A percentile compares a stretch with the other conserved stretches of the same genome.
Conservation (phyloP, 371 early-diverging fungal genomes). For the Phascolomyces articulosus region DNA sequence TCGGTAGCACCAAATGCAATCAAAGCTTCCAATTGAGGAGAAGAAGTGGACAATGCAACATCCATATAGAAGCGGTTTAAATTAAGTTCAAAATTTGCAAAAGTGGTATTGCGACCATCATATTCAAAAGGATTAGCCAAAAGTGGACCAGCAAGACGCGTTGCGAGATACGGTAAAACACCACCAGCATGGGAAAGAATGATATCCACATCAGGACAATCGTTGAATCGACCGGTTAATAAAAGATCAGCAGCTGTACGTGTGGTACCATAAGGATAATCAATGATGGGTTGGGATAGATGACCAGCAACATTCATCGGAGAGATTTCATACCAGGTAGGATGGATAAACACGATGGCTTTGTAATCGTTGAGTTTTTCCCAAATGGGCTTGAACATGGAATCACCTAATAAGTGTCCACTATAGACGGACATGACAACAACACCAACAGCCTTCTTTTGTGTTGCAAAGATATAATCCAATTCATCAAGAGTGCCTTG, state of each 20-base stretch:
- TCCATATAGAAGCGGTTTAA: no score
- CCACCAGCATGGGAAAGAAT: slow-evolving; percentile 12
- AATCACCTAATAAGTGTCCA: slow-evolving; percentile 5
- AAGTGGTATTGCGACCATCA: no score
- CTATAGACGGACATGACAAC: slow-evolving; percentile 7
- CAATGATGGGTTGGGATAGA: slow-evolving; percentile 10
- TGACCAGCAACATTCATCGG: neutral
- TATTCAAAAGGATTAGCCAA: neutral
- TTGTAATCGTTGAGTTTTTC: slow-evolving; percentile 13
- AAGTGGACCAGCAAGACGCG: no score
- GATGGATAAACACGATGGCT: slow-evolving; percentile 17
- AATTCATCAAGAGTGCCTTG: slow-evolving; percentile 14
- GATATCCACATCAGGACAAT: slow-evolving; percentile 11
- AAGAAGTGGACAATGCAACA: no score
- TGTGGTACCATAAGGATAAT: slow-evolving; percentile 17
- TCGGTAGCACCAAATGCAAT: slow-evolving; percentile 1
- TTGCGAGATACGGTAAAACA: no score
- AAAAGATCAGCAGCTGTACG: slow-evolving; percentile 17
- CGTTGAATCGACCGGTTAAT: slow-evolving; percentile 6
- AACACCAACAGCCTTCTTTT: slow-evolving; percentile 12
- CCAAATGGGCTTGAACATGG: slow-evolving; percentile 17
- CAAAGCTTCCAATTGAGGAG: slow-evolving; percentile 6
- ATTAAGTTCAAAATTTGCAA: no score
- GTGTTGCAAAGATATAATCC: slow-evolving; percentile 10
- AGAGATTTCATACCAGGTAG: neutral